A percentile compares a stretch with the other conserved stretches of the same genome.
Conservation (phyloP, 805 yeast genomes). For the Metschnikowia vanudenii region DNA sequence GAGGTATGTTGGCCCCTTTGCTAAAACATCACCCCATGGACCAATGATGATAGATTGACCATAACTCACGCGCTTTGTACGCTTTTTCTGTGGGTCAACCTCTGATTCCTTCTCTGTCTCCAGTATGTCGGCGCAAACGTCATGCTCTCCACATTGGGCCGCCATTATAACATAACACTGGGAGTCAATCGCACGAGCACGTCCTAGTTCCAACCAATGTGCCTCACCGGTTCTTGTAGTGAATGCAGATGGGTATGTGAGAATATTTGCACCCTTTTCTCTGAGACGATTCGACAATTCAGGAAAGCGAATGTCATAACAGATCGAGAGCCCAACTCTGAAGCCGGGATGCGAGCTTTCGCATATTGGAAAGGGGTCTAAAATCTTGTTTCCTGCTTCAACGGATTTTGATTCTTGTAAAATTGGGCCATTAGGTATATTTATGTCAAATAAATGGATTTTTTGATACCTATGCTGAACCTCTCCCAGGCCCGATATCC, state of each 20-base stretch:
- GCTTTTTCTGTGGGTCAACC: slow-evolving; percentile 15
- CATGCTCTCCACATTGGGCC: slow-evolving; percentile 81
- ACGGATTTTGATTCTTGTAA: slow-evolving; percentile 76
- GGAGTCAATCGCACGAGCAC: slow-evolving; percentile 83
- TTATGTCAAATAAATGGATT: slow-evolving; percentile 86
- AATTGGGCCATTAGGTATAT: slow-evolving; percentile 77
- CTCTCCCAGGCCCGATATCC: slow-evolving; percentile 65
- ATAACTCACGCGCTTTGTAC: slow-evolving; percentile 58
- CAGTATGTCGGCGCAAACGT: slow-evolving; percentile 42
- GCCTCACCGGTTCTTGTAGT: slow-evolving; percentile 88
- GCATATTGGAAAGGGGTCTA: slow-evolving; percentile 23
- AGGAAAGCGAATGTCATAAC: slow-evolving; percentile 88
- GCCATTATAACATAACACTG: slow-evolving; percentile 88
- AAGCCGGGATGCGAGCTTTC: slow-evolving; percentile 5
- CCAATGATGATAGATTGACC: slow-evolving; percentile 87
- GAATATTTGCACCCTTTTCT: slow-evolving; percentile 66
- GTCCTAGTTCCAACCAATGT: slow-evolving; percentile 82
- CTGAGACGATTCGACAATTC: slow-evolving; percentile 65
- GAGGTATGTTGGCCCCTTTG: slow-evolving; percentile 40
- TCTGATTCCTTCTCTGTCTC: slow-evolving; percentile 13
- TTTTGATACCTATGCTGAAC: slow-evolving; percentile 74
- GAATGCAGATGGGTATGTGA: slow-evolving; percentile 90
- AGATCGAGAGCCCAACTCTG: slow-evolving; percentile 68
- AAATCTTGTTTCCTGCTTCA: slow-evolving; percentile 65
- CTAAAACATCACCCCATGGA: slow-evolving; percentile 84